phyloP scores from a whole-genome alignment of 352 stramenopile genomes.

The Globisporangium apiculatum region DNA sequence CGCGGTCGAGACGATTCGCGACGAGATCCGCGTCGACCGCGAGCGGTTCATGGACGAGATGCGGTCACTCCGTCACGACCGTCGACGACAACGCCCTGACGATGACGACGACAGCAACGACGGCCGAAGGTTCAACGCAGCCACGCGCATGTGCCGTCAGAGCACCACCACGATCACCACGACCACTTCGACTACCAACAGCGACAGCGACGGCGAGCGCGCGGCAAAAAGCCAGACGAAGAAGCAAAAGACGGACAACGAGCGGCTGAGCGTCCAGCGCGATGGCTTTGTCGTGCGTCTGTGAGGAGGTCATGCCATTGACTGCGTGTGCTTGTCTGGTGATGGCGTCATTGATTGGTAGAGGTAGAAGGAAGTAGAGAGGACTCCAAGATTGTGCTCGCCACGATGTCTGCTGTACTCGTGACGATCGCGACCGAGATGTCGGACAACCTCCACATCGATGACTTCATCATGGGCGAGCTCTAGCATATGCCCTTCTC shows the following conservation, averaged over 20 bases:
- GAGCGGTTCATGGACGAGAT: slow-evolving; percentile 9
- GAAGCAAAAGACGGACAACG: slow-evolving; percentile 7
- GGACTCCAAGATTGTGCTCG: no score
- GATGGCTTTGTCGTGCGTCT: slow-evolving; percentile 7
- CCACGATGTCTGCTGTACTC: slow-evolving; percentile 21
- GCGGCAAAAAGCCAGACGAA: neutral
- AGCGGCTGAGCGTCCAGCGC: slow-evolving; percentile 7
- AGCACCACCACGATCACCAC: neutral
- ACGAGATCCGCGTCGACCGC: slow-evolving; percentile 8
- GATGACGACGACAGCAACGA: neutral
- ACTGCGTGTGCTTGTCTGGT: no score
- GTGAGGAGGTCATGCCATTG: no score
- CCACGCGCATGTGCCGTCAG: no score
- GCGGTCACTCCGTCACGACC: neutral
- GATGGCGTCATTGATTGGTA: no score
- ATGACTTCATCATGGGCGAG: slow-evolving; percentile 56
- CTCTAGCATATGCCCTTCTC: slow-evolving; percentile 8
- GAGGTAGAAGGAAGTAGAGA: no score
- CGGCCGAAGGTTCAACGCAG: no score
- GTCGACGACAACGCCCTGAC: neutral
- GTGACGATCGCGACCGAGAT: slow-evolving; percentile 39
- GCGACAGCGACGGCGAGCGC: neutral
- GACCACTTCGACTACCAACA: neutral
- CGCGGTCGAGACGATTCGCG: slow-evolving; percentile 9
- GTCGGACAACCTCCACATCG: slow-evolving; percentile 47